These are phyloP conservation scores for Suillus bovinus DNA, from an alignment of 768 basidiomycete species.

Conservation along the genomic window DNA sequence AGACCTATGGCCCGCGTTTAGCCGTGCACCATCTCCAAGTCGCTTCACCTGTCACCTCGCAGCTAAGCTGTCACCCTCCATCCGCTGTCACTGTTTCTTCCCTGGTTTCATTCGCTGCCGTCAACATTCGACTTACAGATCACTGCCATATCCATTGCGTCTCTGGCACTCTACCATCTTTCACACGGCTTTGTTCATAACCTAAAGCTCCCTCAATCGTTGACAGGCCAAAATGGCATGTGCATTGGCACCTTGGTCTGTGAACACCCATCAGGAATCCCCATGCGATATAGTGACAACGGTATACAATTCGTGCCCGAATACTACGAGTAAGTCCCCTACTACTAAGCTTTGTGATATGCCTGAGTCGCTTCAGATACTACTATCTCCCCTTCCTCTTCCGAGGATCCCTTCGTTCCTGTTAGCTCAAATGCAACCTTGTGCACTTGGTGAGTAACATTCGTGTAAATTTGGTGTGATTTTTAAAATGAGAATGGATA, in stretches of 20 bases:
- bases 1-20: slow-evolving; percentile 1
- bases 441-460: slow-evolving; percentile 25
- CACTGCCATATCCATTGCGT: neutral
- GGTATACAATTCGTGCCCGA: slow-evolving; percentile 19
- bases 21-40: neutral
- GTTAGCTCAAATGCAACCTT: slow-evolving; percentile 14
- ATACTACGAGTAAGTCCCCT: slow-evolving; percentile 16
- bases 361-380: neutral
- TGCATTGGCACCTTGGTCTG: neutral
- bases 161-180: neutral
- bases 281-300: slow-evolving; percentile 22
- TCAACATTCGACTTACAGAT: neutral
- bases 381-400: neutral
- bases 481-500: neutral
- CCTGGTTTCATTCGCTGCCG: neutral
- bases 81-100: neutral
- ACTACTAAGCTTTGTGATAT: neutral
- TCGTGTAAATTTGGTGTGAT: neutral
- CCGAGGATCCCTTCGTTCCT: slow-evolving; percentile 17
- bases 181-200: neutral
- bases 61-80: neutral
- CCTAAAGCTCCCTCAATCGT: neutral
- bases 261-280: slow-evolving; percentile 11
- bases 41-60: neutral
- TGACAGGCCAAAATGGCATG: slow-evolving; percentile 9